Evolutionary conservation across 305 asterid genomes (phyloP).

Genomic region (Withania somnifera): DNA sequence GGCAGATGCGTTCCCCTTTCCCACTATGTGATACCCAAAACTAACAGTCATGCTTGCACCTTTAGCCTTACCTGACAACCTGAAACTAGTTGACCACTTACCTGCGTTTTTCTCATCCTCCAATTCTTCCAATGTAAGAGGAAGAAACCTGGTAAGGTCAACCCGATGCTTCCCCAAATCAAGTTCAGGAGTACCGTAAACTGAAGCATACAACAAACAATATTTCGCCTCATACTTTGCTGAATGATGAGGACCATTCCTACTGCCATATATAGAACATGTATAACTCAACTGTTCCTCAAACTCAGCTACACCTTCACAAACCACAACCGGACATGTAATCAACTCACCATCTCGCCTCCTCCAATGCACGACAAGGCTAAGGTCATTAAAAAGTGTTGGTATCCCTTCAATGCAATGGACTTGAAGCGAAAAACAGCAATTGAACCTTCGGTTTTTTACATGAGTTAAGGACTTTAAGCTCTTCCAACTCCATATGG

Average conservation of each 20-base stretch:
- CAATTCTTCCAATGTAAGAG: slow-evolving; percentile 80
- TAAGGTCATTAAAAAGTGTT: slow-evolving; percentile 27
- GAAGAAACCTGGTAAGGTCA: slow-evolving; percentile 90
- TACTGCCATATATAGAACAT: slow-evolving; percentile 68
- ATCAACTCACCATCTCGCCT: slow-evolving; percentile 30
- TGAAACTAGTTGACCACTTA: slow-evolving; percentile 90
- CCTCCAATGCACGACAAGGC: slow-evolving; percentile 33
- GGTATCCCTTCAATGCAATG: slow-evolving; percentile 81
- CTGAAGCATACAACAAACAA: slow-evolving; percentile 61
- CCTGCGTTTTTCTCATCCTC: slow-evolving; percentile 82
- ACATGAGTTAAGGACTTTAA: slow-evolving; percentile 20
- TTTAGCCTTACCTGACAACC: slow-evolving; percentile 74
- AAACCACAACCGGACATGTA: slow-evolving; percentile 23
- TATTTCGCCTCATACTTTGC: slow-evolving; percentile 89
- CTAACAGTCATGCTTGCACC: slow-evolving; percentile 81
- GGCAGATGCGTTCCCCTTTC: slow-evolving; percentile 20
- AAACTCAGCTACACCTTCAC: slow-evolving; percentile 27
- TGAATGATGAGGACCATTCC: slow-evolving; percentile 79
- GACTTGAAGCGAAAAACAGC: slow-evolving; percentile 29
- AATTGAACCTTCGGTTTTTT: slow-evolving; percentile 6
- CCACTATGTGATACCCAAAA: slow-evolving; percentile 58
- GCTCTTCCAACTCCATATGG: slow-evolving; percentile 17
- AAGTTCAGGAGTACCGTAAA: slow-evolving; percentile 57
- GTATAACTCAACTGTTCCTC: slow-evolving; percentile 60
- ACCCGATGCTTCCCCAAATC: slow-evolving; percentile 87